phyloP scores from a whole-genome alignment of 306 rosid genomes.

The Glycine tomentella region DNA sequence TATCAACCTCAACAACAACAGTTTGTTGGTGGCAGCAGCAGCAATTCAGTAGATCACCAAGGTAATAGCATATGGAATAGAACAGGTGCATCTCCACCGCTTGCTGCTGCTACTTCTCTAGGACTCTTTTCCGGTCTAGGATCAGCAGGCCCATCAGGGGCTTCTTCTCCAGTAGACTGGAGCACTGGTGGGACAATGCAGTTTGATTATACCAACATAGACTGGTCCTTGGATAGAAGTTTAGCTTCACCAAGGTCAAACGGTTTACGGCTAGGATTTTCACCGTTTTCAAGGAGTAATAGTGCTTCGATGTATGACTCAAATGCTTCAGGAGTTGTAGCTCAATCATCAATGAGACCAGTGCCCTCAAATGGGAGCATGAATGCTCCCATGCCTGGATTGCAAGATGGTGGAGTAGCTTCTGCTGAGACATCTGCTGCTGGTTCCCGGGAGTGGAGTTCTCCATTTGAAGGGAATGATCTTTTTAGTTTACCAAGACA shows the following conservation, averaged over 20 bases:
- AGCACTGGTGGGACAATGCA: slow-evolving; percentile 76
- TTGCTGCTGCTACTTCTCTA: slow-evolving; percentile 88
- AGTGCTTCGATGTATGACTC: slow-evolving; percentile 61
- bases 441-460: slow-evolving; percentile 89
- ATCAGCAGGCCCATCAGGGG: slow-evolving; percentile 77
- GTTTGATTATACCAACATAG: slow-evolving; percentile 80
- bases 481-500: slow-evolving; percentile 93
- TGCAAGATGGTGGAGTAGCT: slow-evolving; percentile 76
- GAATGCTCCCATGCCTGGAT: slow-evolving; percentile 57
- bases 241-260: slow-evolving; percentile 63
- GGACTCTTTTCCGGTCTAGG: slow-evolving; percentile 95
- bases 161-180: slow-evolving; percentile 89
- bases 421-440: slow-evolving; percentile 63
- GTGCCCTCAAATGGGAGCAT: slow-evolving; percentile 67
- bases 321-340: slow-evolving; percentile 62
- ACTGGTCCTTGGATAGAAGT: slow-evolving; percentile 88
- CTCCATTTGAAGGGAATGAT: slow-evolving; percentile 98
- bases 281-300: slow-evolving; percentile 66
- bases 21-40: slow-evolving; percentile 55
- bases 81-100: slow-evolving; percentile 66
- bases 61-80: slow-evolving; percentile 75
- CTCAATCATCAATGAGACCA: slow-evolving; percentile 66
- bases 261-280: slow-evolving; percentile 71
- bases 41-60: slow-evolving; percentile 66
- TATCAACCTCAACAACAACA: slow-evolving; percentile 74